Percentiles rank a stretch among this genome's conserved stretches.
Conservation (phyloP, 2,329 filamentous ascomycete genomes). For the Grosmannia clavigera region DNA sequence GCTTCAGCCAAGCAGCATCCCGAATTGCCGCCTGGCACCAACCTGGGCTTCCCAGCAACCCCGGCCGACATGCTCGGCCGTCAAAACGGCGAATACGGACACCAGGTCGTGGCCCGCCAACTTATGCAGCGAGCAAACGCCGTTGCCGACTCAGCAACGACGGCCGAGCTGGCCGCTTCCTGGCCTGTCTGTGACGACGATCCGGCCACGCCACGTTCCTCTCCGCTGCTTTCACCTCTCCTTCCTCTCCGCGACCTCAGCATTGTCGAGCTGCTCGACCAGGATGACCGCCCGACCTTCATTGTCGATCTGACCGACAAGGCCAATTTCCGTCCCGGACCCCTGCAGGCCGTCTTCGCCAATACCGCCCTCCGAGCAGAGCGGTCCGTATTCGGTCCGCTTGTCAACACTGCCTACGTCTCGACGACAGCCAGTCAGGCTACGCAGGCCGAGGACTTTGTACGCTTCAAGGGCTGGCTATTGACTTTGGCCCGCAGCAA, state of each 20-base stretch:
- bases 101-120: slow-evolving; percentile 37
- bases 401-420: slow-evolving; percentile 27
- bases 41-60: background rate
- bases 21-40: slow-evolving; percentile 15
- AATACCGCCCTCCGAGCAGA: slow-evolving; percentile 54
- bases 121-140: slow-evolving; percentile 43
- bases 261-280: slow-evolving; percentile 60
- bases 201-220: background rate
- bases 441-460: slow-evolving; percentile 29
- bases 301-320: slow-evolving; percentile 55
- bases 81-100: slow-evolving; percentile 23
- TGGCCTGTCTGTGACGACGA: slow-evolving; percentile 17
- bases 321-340: slow-evolving; percentile 38
- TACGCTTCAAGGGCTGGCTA: slow-evolving; percentile 58
- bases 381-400: slow-evolving; percentile 39
- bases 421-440: background rate
- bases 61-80: slow-evolving; percentile 28
- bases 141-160: slow-evolving; percentile 29
- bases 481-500: slow-evolving; percentile 41
- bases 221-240: slow-evolving; percentile 31
- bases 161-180: background rate
- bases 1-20: background rate
- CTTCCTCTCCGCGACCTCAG: slow-evolving; percentile 52
- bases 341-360: slow-evolving; percentile 51
- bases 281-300: slow-evolving; percentile 66